Conservation (phyloP, 805 yeast genomes). For the Zygotorulaspora danielsina region DNA sequence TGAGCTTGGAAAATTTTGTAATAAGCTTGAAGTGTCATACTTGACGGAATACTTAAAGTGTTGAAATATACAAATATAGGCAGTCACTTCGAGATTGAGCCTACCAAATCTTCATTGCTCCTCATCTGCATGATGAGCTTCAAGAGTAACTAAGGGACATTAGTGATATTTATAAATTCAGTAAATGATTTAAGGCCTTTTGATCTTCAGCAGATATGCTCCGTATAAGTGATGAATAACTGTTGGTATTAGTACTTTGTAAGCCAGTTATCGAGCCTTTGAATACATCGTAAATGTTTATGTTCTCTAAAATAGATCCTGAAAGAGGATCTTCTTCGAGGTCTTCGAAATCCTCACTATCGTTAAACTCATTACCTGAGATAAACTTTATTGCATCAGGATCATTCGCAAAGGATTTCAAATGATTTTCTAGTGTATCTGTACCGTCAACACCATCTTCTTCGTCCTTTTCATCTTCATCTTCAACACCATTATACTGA, state of each 20-base stretch:
- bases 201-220: slow-evolving; percentile 37
- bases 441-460: slow-evolving; percentile 36
- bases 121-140: too few species aligned
- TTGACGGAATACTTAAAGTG: slow-evolving; percentile 2
- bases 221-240: slow-evolving; percentile 49
- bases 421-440: slow-evolving; percentile 41
- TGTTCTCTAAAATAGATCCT: slow-evolving; percentile 70
- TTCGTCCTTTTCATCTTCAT: slow-evolving; percentile 39
- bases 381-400: slow-evolving; percentile 36
- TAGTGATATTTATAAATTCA: slow-evolving; percentile 1
- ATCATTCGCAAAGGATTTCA: slow-evolving; percentile 46
- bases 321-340: slow-evolving; percentile 78
- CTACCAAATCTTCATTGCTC: too few species aligned
- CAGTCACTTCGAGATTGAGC: background rate
- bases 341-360: slow-evolving; percentile 61
- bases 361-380: slow-evolving; percentile 34
- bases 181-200: slow-evolving; percentile 10
- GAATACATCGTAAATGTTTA: slow-evolving; percentile 68
- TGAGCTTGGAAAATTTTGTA: slow-evolving; percentile 18
- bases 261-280: slow-evolving; percentile 49
- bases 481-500: slow-evolving; percentile 29
- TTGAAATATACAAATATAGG: background rate
- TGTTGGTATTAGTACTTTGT: slow-evolving; percentile 44
- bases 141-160: too few species aligned
- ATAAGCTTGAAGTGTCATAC: slow-evolving; percentile 4